Evolutionary conservation across 1,139 yeast species (phyloP), one percentile per base, ranked within the genome.

Genomic region (Protomyces arabidopsidicola): DNA sequence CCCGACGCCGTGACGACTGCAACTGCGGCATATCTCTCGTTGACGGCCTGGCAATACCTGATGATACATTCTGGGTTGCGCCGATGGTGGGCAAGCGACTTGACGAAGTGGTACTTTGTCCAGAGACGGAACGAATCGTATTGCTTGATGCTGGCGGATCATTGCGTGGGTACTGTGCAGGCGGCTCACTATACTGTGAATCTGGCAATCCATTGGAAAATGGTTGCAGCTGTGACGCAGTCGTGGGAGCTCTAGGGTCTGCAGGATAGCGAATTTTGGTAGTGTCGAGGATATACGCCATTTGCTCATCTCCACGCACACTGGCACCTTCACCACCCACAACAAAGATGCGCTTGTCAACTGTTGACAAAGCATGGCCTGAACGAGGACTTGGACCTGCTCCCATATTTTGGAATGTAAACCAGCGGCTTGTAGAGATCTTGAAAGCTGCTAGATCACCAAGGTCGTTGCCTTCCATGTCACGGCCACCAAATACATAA

Each of bases 401-500:
- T 31, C 82, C 80, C 65, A 82, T 77, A 65, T 79, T 78, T 66
- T 79, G 81, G 70, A 88, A 81, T 67, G 84, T 84, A 69, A 82
- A 83, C 96, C 96, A 90, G 56, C 84, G 84, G 58, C 82, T 79
- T 16, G 88, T 82, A 64, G 84, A 80, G 69, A 93, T 78, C 72
- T 90, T 90, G 70, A 93, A 83, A n/a, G 91, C 87, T 70, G 84
- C 84, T 64, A 90, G 80, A 36, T 84, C 82, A 70, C 83, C 83
- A 68, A 88, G 80, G 65, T 89, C 85, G 55, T 82, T 81, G 48
- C 96, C 97, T 68, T 85, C 82, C 55, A 83, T 79, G 68, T 88
- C 86, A 71, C 93, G 88, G 63, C 99, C 99, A 55, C 98, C 99
- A 72, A 87, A 87, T 18, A 93, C 82, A 71, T 87, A 89, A 82